Conservation (phyloP, 2,329 filamentous ascomycete genomes). For the Periconia digitata region DNA sequence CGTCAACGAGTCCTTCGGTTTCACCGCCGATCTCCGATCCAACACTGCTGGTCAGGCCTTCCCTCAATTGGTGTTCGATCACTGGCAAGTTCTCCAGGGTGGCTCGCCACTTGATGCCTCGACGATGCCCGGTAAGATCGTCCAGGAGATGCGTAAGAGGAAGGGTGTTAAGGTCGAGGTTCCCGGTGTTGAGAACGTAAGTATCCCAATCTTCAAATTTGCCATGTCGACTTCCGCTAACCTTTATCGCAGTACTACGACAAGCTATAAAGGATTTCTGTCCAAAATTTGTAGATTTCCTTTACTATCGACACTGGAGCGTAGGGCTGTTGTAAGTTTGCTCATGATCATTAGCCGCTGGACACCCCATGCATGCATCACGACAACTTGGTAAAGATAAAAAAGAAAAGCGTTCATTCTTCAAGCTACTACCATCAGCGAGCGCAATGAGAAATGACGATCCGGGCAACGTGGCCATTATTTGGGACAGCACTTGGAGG, state of each 20-base stretch:
- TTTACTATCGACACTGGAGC: slow-evolving; percentile 37
- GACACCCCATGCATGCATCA: slow-evolving; percentile 19
- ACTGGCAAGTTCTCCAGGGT: slow-evolving; percentile 96
- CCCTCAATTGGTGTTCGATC: slow-evolving; percentile 98
- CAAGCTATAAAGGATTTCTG: slow-evolving; percentile 78
- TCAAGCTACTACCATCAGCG: slow-evolving; percentile 22
- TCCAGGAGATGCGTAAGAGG: slow-evolving; percentile 92
- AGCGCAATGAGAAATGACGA: slow-evolving; percentile 40
- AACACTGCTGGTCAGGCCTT: slow-evolving; percentile 97
- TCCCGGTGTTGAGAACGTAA: slow-evolving; percentile 92
- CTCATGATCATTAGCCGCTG: slow-evolving; percentile 37
- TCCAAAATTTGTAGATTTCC: slow-evolving; percentile 48
- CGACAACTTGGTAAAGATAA: not conserved
- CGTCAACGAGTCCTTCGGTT: slow-evolving; percentile 97
- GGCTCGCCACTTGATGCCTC: slow-evolving; percentile 84
- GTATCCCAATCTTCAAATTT: slow-evolving; percentile 45
- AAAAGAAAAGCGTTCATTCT: slow-evolving; percentile 24
- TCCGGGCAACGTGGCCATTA: slow-evolving; percentile 36
- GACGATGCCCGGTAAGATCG: slow-evolving; percentile 79
- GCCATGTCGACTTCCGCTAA: slow-evolving; percentile 43
- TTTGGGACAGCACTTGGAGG: slow-evolving; percentile 27
- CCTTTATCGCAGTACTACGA: slow-evolving; percentile 78
- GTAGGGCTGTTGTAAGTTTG: slow-evolving; percentile 38
- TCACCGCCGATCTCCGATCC: slow-evolving; percentile 94
- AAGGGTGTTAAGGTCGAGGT: slow-evolving; percentile 99